phyloP scores from a whole-genome alignment of 192 early-diverging fungal genomes.

The Coemansia reversa region DNA sequence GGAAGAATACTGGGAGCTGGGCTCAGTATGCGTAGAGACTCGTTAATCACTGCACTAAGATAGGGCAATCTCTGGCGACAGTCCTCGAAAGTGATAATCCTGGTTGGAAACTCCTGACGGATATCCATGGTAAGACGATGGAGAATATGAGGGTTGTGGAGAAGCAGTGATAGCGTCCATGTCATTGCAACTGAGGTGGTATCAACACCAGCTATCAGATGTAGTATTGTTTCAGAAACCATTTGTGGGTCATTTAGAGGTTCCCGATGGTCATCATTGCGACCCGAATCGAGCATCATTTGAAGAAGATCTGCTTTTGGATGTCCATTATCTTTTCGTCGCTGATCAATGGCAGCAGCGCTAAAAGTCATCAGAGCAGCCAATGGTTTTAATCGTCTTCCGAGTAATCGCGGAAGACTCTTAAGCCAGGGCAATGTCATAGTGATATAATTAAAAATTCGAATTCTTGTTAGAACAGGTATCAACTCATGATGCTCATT shows the following conservation, averaged over 20 bases:
- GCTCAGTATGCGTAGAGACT: slow-evolving; percentile 46
- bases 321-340: background rate
- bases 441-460: slow-evolving; percentile 35
- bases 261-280: slow-evolving; percentile 1
- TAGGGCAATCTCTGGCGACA: slow-evolving; percentile 36
- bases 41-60: slow-evolving; percentile 44
- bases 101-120: slow-evolving; percentile 22
- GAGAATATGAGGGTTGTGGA: slow-evolving; percentile 40
- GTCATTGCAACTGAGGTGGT: slow-evolving; percentile 48
- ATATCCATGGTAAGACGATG: slow-evolving; percentile 27
- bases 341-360: slow-evolving; percentile 16
- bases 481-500: slow-evolving; percentile 30
- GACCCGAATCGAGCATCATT: slow-evolving; percentile 31
- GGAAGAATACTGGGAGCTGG: slow-evolving; percentile 44
- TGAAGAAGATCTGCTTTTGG: slow-evolving; percentile 26
- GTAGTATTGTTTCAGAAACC: slow-evolving; percentile 40
- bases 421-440: slow-evolving; percentile 49
- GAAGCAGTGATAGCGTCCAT: slow-evolving; percentile 44
- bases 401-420: slow-evolving; percentile 14
- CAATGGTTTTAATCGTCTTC: slow-evolving; percentile 11
- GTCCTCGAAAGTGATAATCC: slow-evolving; percentile 17
- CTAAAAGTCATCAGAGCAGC: slow-evolving; percentile 20
- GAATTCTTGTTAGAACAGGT: slow-evolving; percentile 11
- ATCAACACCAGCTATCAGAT: slow-evolving; percentile 51
- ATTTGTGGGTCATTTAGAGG: slow-evolving; percentile 37